Evolutionary conservation across 306 rosid species (phyloP), one percentile per base, ranked within the genome.

Genomic region (Acacia melanoxylon): DNA sequence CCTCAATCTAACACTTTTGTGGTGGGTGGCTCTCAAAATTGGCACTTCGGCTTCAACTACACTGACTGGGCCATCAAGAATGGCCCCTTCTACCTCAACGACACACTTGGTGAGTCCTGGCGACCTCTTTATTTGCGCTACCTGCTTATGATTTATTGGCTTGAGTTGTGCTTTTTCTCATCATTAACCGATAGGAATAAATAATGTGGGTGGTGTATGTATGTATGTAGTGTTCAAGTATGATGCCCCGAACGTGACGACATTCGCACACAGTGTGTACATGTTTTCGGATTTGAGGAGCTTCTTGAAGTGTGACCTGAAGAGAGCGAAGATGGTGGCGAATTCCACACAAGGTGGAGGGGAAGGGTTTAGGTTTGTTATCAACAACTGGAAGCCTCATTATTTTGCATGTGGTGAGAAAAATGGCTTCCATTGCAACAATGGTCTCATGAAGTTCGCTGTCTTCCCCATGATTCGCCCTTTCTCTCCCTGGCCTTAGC

Each of bases 371-470:
- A 65, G 86, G 83, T 92, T 87, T 22, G 79, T 74, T 81, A 81
- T 94, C 8, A 83, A 87, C 8, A 86, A 10, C 2, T 86, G 90
- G 93, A 78, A 84, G 76, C 91, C 97, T 66, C 72, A 88, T 83
- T 94, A 77, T 84, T 92, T 94, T 24, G 91, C 89, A 0, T 91
- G 95, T 4, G 95, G 92, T 3, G 91, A 91, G 80, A 69, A 81
- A 77, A 68, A 86, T 56, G 95, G 94, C 2, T 27, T 81, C 19
- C 93, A 94, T 75, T 94, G 98, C 88, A 88, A 75, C 6, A 6
- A 58, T 40, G 98, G 98, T 1, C 82, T 24, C 27, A 94, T 92
- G 97, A 94, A 89, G 84, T 92, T 94, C 70, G 62, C 76, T 51
- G 84, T 88, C 11, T 58, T 85, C 69, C 98, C 98, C 20, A 70